Evolutionary conservation across 345 rosid genomes (phyloP), one percentile per base, ranked within the genome.

Genomic region (Citrus maxima): DNA sequence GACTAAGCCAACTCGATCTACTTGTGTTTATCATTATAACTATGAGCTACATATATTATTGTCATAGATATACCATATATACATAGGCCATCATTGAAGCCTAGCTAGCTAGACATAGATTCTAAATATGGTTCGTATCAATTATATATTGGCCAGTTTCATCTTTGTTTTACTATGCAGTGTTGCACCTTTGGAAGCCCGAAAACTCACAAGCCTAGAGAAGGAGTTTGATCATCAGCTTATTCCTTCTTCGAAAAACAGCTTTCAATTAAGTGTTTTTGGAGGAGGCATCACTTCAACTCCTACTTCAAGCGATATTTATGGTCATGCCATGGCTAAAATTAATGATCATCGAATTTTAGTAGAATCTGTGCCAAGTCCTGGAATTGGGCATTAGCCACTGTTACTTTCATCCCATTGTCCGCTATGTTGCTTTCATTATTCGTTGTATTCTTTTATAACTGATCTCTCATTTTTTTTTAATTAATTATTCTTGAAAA

Each of bases 351-450:
- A 10, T 40, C 13, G 80, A 25, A 22, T 76, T 22, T 22, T 72
- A 19, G 55, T 9, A 24, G 55, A n/a, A 74, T 88, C 91, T 0
- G 85, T 85, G 56, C 91, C 91, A 4, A 88, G 91, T 79, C 91
- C 91, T 4, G 89, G 89, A 61, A 87, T 84, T 42, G 88, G 91
- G 65, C 87, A 88, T 67, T 84, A 80, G 83, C 2, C 74, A 64
- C 56, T 51, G 21, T 16, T 37, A 35, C 7, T 3, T 10, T 6
- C 54, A 6, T 27, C n/a, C 24, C 42, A 38, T 38, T 38, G 30
- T 38, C 30, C 19, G 4, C 19, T 18, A 30, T 32, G 21, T 32
- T 18, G n/a, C 19, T 18, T 64, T 32, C 24, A 14, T 32, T 30
- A 64, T 64, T 19, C 22, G 21, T 1, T 18, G 40, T 18, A 8